phyloP scores from a whole-genome alignment of 805 yeast genomes.

The Helenozyma rhizophorensis region DNA sequence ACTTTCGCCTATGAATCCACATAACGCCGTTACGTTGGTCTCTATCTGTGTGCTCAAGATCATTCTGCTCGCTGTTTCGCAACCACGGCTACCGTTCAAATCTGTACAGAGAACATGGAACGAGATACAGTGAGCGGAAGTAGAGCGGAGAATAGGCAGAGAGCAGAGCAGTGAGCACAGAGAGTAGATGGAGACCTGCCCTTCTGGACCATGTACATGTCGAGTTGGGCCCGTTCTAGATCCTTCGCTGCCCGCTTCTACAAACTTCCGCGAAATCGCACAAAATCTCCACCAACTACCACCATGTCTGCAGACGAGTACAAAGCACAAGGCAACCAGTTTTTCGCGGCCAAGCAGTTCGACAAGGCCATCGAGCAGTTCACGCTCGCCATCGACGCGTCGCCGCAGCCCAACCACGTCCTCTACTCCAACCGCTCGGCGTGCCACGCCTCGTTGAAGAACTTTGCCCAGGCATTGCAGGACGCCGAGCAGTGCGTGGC shows the following conservation, averaged over 20 bases:
- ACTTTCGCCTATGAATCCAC: too few relatives aligned
- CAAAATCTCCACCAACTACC: neutral
- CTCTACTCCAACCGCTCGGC: constrained; percentile 93
- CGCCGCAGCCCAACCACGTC: constrained; percentile 84
- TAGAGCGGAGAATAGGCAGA: too few relatives aligned
- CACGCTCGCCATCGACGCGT: constrained; percentile 80
- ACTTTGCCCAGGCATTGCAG: constrained; percentile 67
- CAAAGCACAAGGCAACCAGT: constrained; percentile 92
- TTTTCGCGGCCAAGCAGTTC: constrained; percentile 84
- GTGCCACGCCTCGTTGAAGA: constrained; percentile 71
- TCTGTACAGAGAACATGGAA: too few relatives aligned
- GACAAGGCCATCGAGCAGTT: constrained; percentile 74
- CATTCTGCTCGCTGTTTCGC: too few relatives aligned
- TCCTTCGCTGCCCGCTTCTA: neutral
- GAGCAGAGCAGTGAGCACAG: too few relatives aligned
- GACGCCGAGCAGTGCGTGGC: constrained; percentile 85
- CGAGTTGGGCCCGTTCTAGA: neutral
- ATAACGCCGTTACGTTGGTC: too few relatives aligned
- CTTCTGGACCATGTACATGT: too few relatives aligned
- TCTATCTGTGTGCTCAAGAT: too few relatives aligned
- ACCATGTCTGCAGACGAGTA: constrained; percentile 64
- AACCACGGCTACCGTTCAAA: too few relatives aligned
- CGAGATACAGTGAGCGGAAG: too few relatives aligned
- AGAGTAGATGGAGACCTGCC: too few relatives aligned
- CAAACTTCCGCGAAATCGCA: neutral